phyloP scores from a whole-genome alignment of 768 basidiomycete genomes.

The Pseudohyphozyma bogoriensis region DNA sequence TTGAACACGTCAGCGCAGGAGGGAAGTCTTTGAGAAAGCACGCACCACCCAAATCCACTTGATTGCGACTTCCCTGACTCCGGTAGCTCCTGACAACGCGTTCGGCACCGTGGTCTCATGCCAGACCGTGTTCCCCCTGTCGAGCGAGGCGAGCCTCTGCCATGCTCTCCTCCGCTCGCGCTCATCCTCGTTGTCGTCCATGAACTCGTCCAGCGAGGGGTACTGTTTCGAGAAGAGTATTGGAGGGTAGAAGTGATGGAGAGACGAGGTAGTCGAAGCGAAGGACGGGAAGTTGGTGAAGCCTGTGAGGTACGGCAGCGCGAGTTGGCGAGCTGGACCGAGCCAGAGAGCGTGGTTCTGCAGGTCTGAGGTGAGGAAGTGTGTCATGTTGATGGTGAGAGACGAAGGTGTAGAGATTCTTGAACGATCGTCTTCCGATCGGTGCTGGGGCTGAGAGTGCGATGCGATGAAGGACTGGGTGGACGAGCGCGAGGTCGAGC shows the following conservation, averaged over 20 bases:
- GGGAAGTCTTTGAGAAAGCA: not conserved
- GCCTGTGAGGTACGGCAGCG: not conserved
- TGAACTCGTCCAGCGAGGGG: not conserved
- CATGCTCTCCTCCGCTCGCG: not conserved
- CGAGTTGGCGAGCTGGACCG: not conserved
- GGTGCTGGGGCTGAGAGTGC: too few relatives aligned
- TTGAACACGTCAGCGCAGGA: not conserved
- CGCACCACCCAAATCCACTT: not conserved
- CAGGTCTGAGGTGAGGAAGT: too few relatives aligned
- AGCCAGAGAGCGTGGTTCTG: too few relatives aligned
- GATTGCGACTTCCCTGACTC: not conserved
- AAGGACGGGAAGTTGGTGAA: not conserved
- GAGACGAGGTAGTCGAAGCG: not conserved
- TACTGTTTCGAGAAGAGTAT: not conserved
- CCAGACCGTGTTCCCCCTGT: not conserved
- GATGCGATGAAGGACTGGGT: too few relatives aligned
- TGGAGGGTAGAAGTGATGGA: not conserved
- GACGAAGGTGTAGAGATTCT: too few relatives aligned
- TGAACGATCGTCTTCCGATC: too few relatives aligned
- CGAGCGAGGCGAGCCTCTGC: not conserved
- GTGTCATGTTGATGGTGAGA: too few relatives aligned
- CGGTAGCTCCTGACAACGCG: not conserved
- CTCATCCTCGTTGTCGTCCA: not conserved
- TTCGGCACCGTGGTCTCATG: not conserved
- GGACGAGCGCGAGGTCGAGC: too few relatives aligned